Base-by-base conservation (phyloP, 2,329 filamentous ascomycete genomes). In the Aureobasidium sp. region DNA sequence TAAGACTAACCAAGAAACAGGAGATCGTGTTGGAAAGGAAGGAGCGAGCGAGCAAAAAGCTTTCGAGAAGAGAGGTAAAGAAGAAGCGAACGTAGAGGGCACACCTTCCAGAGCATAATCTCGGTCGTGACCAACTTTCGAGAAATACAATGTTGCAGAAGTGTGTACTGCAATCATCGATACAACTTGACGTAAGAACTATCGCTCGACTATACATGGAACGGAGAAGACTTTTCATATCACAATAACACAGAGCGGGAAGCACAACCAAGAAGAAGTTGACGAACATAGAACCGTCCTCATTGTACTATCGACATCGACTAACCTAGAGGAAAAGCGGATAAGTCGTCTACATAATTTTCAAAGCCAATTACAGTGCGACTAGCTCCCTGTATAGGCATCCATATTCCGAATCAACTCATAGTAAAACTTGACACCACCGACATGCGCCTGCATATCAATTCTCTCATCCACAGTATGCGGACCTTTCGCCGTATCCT, bases 381-480 rank as follows among this genome's bases (percentile, higher is more conserved):
- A 14, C 42, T 22, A 50, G n/a, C 3, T 35, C 3, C 47, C 47
- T 4, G 29, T 33, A 22, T 50, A 53, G 2, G 29, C 24, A 39
- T 56, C 60, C 49, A 65, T 52, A 33, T 66, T 64, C 42, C 65
- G 37, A 2, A 65, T 64, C 15, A 65, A 42, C 42, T 66, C 65
- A 59, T 77, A 77, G 64, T 78, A 76, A 29, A 77, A 64, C 67
- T 74, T 74, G 60, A 78, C 70, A 0, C 69, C 75, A 64, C 78
- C 76, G 44, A 78, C 61, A 67, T 79, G 76, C 19, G 74, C 75
- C 64, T 70, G 69, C 52, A 78, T 72, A 17, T 70, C 70, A 33
- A 81, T 70, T 27, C 72, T 74, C 70, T 82, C 80, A 66, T 82
- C 77, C 1, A 81, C 77, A 0, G 79, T 81, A 66, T 82, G 79